phyloP scores from a whole-genome alignment of 2,329 filamentous ascomycete genomes.

The Lasiodiplodia hormozganensis region DNA sequence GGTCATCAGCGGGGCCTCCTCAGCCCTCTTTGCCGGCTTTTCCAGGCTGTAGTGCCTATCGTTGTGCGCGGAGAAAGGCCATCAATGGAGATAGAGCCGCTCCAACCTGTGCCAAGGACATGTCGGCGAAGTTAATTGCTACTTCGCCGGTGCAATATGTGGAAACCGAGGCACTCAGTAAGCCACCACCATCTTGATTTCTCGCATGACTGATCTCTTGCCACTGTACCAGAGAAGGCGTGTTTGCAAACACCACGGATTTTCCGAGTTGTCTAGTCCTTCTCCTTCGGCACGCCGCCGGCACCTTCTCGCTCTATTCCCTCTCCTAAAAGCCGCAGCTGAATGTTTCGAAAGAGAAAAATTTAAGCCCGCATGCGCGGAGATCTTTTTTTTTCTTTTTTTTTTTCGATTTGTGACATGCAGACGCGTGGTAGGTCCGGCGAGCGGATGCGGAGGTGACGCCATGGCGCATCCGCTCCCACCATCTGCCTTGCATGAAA shows the following conservation, averaged over 20 bases:
- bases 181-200: too few relatives aligned
- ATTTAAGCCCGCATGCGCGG: neutral
- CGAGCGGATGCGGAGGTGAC: conserved; percentile 15
- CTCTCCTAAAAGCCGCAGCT: neutral
- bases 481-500: too few relatives aligned
- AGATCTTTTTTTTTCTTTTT: neutral
- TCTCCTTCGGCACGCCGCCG: neutral
- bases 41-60: neutral
- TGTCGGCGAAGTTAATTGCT: neutral
- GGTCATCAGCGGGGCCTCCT: neutral
- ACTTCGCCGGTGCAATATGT: neutral
- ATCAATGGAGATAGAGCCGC: neutral
- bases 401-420: neutral
- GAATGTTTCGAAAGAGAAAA: neutral
- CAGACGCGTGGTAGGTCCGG: neutral
- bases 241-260: neutral
- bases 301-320: neutral
- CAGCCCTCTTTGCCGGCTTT: neutral
- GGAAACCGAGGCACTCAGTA: neutral
- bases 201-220: neutral
- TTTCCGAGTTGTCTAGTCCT: neutral
- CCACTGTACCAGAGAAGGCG: neutral
- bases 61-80: too few relatives aligned
- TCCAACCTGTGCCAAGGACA: neutral
- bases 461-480: conserved; percentile 9